Evolutionary conservation across 2,329 filamentous ascomycete genomes (phyloP).

Genomic region (Eurotiales sp.): DNA sequence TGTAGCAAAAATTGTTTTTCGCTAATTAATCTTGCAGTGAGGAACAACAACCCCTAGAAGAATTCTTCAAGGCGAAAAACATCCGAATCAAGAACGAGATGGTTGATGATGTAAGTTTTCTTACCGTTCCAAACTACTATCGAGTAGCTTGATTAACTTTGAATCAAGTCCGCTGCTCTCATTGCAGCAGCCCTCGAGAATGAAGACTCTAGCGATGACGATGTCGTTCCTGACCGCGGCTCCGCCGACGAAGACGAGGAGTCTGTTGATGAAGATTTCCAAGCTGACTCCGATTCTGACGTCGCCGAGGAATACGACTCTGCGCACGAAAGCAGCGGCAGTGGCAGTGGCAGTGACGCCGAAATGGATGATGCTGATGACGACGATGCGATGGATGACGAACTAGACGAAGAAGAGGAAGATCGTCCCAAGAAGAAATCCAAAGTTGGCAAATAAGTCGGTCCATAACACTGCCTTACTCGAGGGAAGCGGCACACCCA

Average conservation of each 20-base stretch:
- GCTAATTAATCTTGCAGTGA: constrained; percentile 47
- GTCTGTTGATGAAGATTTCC: constrained; percentile 93
- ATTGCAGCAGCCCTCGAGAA: constrained; percentile 80
- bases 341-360: constrained; percentile 62
- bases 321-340: constrained; percentile 79
- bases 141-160: constrained; percentile 21
- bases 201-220: constrained; percentile 80
- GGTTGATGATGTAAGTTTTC: constrained; percentile 74
- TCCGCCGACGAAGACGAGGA: constrained; percentile 96
- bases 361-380: constrained; percentile 51
- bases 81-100: constrained; percentile 98
- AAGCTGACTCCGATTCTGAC: constrained; percentile 85
- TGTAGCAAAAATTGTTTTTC: constrained; percentile 22
- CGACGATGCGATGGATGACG: constrained; percentile 36
- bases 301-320: constrained; percentile 96
- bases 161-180: constrained; percentile 47
- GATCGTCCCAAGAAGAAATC: constrained; percentile 63
- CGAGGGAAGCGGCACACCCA: too few species aligned
- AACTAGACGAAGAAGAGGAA: constrained; percentile 46
- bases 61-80: constrained; percentile 94
- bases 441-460: constrained; percentile 43
- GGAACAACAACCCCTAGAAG: constrained; percentile 92
- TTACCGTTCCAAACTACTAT: neutral
- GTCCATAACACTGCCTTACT: too few species aligned
- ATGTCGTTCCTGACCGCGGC: constrained; percentile 72